Base-by-base conservation (phyloP, 345 rosid genomes). In the Lagerstroemia speciosa region DNA sequence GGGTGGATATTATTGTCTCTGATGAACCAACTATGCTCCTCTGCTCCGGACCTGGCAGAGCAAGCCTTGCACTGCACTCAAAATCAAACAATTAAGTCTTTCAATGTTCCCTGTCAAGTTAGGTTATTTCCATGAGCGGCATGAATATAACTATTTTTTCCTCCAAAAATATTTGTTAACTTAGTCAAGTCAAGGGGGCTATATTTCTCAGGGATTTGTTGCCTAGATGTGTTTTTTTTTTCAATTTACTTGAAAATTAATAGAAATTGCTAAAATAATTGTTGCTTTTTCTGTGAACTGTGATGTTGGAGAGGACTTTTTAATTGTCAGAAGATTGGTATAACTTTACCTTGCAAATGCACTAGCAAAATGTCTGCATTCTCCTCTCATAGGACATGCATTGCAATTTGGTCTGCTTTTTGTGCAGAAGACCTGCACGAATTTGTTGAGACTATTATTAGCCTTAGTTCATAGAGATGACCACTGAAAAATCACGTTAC, bases 341-440 rank as follows among this genome's bases (percentile, higher is more conserved):
- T 32, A 69, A 53, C 45, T 75, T 17, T 70, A 91, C 99, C 99
- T 94, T 83, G 99, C 98, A 80, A 91, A 94, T 41, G 96, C 99
- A 79, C 99, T 94, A 9, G 99, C 98, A 77, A 94, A 94, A 72
- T 94, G 98, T 80, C 98, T 87, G 78, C 99, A 94, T 71, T 91
- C 99, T 73, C 93, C 97, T 84, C 98, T 84, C 97, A 94, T 88
- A 1, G 98, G 99, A 74, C 99, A 94, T 34, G 96, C 92, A 64
- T 94, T 94, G 77, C 99, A 94, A 75, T 94, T 94, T 57, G 99
- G 99, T 72, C 80, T 89, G 81, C 81, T 86, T 78, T 94, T 94
- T 66, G 98, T 91, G 74, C 99, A 94, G 75, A 94, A 94, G 40
- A 94, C 99, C 99, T 94, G 92, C 80, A 80, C 31, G 55, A 72